Evolutionary conservation across 148 eudicot species (phyloP).

Genomic region (Diospyros lotus): DNA sequence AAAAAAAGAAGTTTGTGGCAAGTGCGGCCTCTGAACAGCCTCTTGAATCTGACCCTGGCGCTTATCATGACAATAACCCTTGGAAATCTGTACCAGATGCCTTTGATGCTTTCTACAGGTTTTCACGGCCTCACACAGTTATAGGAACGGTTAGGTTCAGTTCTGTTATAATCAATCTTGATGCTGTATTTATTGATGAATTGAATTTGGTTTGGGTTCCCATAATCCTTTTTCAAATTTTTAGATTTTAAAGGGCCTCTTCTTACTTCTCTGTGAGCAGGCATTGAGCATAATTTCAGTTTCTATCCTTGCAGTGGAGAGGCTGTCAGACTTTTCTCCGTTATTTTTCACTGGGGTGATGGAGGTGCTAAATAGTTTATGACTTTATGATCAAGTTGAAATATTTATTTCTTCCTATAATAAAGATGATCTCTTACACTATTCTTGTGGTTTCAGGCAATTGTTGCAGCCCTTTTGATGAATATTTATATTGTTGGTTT

Average conservation of each 20-base stretch:
- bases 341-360: constrained; percentile 67
- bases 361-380: constrained; percentile 44
- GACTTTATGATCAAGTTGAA: constrained; percentile 13
- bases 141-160: constrained; percentile 84
- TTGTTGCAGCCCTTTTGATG: constrained; percentile 91
- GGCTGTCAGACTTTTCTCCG: constrained; percentile 76
- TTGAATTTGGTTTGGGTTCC: background rate
- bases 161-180: background rate
- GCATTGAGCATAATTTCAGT: constrained; percentile 97
- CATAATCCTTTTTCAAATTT: background rate
- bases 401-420: background rate
- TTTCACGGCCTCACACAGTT: constrained; percentile 93
- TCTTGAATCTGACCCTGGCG: constrained; percentile 56
- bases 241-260: background rate
- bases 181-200: background rate
- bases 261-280: constrained; percentile 45
- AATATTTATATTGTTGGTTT: constrained; percentile 93
- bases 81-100: constrained; percentile 37
- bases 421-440: background rate
- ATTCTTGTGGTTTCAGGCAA: constrained; percentile 57
- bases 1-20: constrained; percentile 23
- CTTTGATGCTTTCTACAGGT: constrained; percentile 80
- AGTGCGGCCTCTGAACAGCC: constrained; percentile 54
- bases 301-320: constrained; percentile 92
- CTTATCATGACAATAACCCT: constrained; percentile 37